A percentile compares a stretch with the other conserved stretches of the same genome.
Conservation (phyloP, 2,329 filamentous ascomycete species). For the Ophiocordyceps australis region DNA sequence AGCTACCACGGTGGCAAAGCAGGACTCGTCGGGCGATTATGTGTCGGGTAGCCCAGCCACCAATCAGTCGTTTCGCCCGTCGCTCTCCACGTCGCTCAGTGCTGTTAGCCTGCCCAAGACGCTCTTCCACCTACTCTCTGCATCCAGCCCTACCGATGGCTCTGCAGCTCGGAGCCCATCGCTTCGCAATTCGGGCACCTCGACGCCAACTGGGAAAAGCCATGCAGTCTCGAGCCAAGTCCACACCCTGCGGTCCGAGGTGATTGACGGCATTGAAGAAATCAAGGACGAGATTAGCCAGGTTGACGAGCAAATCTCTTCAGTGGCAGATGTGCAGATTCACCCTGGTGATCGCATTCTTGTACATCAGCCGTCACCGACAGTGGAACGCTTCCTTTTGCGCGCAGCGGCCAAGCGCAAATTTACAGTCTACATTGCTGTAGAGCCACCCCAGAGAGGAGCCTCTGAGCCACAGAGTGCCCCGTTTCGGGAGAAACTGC, state of each 20-base stretch:
- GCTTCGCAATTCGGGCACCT: slow-evolving; percentile 26
- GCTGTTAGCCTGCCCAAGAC: slow-evolving; percentile 54
- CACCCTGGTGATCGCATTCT: slow-evolving; percentile 86
- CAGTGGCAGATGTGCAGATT: slow-evolving; percentile 78
- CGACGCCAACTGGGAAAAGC: slow-evolving; percentile 22
- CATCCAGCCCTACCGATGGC: slow-evolving; percentile 33
- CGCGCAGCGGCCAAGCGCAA: slow-evolving; percentile 77
- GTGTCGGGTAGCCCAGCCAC: background rate
- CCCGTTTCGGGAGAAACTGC: slow-evolving; percentile 59
- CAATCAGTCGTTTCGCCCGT: slow-evolving; percentile 27
- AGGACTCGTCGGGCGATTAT: slow-evolving; percentile 14
- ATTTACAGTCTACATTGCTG: slow-evolving; percentile 78
- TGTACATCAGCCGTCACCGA: slow-evolving; percentile 70
- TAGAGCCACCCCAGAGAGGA: slow-evolving; percentile 29
- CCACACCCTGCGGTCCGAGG: slow-evolving; percentile 70
- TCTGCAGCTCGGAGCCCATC: slow-evolving; percentile 22
- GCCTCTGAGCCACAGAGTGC: slow-evolving; percentile 22
- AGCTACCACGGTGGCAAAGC: slow-evolving; percentile 14
- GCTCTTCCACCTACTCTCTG: slow-evolving; percentile 76
- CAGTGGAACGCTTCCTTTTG: slow-evolving; percentile 76
- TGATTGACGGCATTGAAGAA: slow-evolving; percentile 86
- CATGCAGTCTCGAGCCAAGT: slow-evolving; percentile 23
- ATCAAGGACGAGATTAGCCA: slow-evolving; percentile 90
- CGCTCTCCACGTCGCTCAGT: slow-evolving; percentile 40
- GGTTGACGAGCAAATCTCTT: slow-evolving; percentile 84